Conservation (phyloP, 768 basidiomycete species). For the Suillus spraguei region DNA sequence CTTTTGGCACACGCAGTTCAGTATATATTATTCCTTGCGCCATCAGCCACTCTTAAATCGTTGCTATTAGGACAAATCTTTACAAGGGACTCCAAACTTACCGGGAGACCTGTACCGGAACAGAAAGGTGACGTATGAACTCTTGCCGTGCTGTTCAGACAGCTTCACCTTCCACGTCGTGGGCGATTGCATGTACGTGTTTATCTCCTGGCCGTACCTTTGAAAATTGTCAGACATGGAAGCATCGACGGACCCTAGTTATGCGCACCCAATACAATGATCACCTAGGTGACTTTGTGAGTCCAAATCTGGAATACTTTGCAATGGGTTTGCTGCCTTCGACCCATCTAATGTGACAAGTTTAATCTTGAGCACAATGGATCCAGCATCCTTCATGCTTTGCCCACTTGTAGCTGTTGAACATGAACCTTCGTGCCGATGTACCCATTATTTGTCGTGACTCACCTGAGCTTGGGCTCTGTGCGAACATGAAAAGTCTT, state of each 20-base stretch:
- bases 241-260: background rate
- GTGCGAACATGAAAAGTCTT: slow-evolving; percentile 63
- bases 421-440: slow-evolving; percentile 7
- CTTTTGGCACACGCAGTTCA: slow-evolving; percentile 19
- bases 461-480: slow-evolving; percentile 42
- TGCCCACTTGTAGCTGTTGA: slow-evolving; percentile 22
- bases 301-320: slow-evolving; percentile 38
- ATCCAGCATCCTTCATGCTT: slow-evolving; percentile 45
- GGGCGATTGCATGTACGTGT: slow-evolving; percentile 42
- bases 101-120: slow-evolving; percentile 66
- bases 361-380: slow-evolving; percentile 54
- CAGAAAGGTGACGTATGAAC: slow-evolving; percentile 64
- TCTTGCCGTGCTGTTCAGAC: slow-evolving; percentile 40
- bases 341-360: slow-evolving; percentile 30
- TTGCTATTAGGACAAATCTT: background rate
- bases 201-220: slow-evolving; percentile 52
- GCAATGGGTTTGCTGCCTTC: slow-evolving; percentile 46
- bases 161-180: slow-evolving; percentile 58
- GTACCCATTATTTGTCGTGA: background rate
- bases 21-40: slow-evolving; percentile 51
- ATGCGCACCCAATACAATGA: slow-evolving; percentile 48
- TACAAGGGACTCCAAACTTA: slow-evolving; percentile 26
- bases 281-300: slow-evolving; percentile 43
- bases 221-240: slow-evolving; percentile 14
- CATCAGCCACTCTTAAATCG: slow-evolving; percentile 47